Evolutionary conservation across 2,329 filamentous ascomycete species (phyloP).

Genomic region (Sporothrix curviconia): DNA sequence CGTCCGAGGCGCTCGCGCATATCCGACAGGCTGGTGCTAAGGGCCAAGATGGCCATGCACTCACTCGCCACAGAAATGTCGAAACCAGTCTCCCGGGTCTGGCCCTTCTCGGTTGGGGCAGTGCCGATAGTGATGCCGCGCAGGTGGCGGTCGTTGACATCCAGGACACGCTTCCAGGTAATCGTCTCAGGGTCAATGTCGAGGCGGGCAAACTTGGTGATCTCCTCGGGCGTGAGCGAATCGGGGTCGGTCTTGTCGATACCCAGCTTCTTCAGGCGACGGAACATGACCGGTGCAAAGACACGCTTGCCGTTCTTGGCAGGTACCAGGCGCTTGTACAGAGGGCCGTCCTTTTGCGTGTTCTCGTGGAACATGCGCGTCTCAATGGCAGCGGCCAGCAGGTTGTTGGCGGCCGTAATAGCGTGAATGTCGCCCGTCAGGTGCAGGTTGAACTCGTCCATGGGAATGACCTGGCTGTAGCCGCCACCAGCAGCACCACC

Average conservation of each 20-base stretch:
- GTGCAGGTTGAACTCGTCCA: constrained; percentile 99
- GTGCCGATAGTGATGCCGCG: constrained; percentile 83
- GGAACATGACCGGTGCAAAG: constrained; percentile 87
- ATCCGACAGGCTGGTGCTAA: constrained; percentile 80
- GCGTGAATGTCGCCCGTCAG: constrained; percentile 97
- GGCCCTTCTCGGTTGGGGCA: constrained; percentile 83
- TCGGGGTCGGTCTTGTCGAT: constrained; percentile 93
- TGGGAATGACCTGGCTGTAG: constrained; percentile 98
- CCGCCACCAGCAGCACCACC: constrained; percentile 94
- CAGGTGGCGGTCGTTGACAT: constrained; percentile 94
- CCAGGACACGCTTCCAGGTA: constrained; percentile 91
- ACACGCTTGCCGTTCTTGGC: constrained; percentile 81
- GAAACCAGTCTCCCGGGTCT: constrained; percentile 83
- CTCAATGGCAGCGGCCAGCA: constrained; percentile 92
- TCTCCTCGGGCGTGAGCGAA: constrained; percentile 84
- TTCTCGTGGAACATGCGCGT: constrained; percentile 98
- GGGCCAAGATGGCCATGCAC: constrained; percentile 94
- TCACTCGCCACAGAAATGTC: constrained; percentile 97
- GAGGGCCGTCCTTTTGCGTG: constrained; percentile 81
- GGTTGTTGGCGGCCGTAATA: constrained; percentile 93
- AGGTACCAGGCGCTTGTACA: constrained; percentile 84
- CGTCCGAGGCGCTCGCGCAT: constrained; percentile 88
- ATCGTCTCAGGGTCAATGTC: constrained; percentile 97
- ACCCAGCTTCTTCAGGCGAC: constrained; percentile 87
- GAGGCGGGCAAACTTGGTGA: constrained; percentile 78